phyloP scores from a whole-genome alignment of 1,139 yeast species.

The Candida albicans region DNA sequence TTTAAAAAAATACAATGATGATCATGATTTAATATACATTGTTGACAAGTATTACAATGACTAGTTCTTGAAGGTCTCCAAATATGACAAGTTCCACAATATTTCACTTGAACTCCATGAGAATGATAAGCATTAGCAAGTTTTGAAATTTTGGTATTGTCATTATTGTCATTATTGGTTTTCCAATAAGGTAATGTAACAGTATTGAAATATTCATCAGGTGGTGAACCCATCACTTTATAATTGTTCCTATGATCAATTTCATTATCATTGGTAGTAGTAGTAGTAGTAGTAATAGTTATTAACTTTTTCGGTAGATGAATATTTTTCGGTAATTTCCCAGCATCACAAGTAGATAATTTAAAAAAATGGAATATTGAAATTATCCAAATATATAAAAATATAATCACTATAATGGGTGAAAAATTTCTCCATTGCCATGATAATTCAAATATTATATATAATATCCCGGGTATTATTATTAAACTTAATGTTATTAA shows the following conservation, averaged over 20 bases:
- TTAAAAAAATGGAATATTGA: constrained; percentile 48
- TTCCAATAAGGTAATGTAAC: constrained; percentile 52
- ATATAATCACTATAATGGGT: constrained; percentile 59
- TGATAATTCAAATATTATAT: constrained; percentile 42
- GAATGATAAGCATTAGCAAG: not conserved
- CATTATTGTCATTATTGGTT: constrained; percentile 13
- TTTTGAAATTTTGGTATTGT: not conserved
- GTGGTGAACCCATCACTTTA: constrained; percentile 28
- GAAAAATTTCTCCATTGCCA: constrained; percentile 61
- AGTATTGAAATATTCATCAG: constrained; percentile 62
- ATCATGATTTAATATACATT: constrained; percentile 45
- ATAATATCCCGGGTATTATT: constrained; percentile 51
- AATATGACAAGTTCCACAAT: constrained; percentile 48
- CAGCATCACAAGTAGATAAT: constrained; percentile 69
- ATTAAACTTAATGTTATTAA: constrained; percentile 34
- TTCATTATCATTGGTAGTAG: too few species aligned
- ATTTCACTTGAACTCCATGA: constrained; percentile 42
- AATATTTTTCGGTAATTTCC: constrained; percentile 66
- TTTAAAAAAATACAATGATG: constrained; percentile 43
- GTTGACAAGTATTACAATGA: constrained; percentile 45
- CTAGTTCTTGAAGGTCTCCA: constrained; percentile 49
- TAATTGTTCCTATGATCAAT: not conserved
- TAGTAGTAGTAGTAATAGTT: too few species aligned
- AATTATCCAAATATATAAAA: constrained; percentile 58
- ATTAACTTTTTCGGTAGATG: constrained; percentile 46